phyloP scores from a whole-genome alignment of 345 rosid genomes.

The Jatropha curcas region DNA sequence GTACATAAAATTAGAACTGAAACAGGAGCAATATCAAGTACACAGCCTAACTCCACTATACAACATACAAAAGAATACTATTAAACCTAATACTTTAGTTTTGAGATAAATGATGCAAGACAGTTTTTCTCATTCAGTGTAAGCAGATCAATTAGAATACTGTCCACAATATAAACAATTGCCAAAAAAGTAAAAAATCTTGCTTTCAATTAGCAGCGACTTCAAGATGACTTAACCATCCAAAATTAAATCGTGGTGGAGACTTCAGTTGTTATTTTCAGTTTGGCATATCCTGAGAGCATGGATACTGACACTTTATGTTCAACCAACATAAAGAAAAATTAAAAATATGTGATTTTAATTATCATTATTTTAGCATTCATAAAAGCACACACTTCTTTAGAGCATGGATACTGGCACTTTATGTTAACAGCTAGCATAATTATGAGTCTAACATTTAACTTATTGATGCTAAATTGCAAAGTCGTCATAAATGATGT shows the following conservation, averaged over 20 bases:
- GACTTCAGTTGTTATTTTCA: background rate
- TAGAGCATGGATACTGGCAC: background rate
- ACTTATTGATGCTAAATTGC: background rate
- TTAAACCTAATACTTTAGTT: background rate
- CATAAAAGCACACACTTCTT: background rate
- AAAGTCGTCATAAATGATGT: too few relatives aligned
- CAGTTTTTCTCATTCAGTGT: background rate
- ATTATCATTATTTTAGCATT: too few relatives aligned
- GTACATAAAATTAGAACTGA: too few relatives aligned
- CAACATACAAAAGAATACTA: background rate
- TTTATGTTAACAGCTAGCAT: too few relatives aligned
- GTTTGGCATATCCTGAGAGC: background rate
- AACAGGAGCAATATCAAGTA: too few relatives aligned
- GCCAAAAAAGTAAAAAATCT: background rate
- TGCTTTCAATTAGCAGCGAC: background rate
- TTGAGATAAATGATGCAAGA: background rate
- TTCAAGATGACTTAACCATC: background rate
- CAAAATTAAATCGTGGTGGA: background rate
- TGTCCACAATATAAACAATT: background rate
- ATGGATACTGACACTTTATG: background rate
- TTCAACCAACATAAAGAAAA: too few relatives aligned
- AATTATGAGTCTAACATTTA: too few relatives aligned
- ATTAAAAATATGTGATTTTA: too few relatives aligned
- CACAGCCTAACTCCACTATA: background rate
- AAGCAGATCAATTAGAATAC: background rate